Base-by-base conservation (phyloP, 108 stramenopile genomes). In the Skeletonema potamos region DNA sequence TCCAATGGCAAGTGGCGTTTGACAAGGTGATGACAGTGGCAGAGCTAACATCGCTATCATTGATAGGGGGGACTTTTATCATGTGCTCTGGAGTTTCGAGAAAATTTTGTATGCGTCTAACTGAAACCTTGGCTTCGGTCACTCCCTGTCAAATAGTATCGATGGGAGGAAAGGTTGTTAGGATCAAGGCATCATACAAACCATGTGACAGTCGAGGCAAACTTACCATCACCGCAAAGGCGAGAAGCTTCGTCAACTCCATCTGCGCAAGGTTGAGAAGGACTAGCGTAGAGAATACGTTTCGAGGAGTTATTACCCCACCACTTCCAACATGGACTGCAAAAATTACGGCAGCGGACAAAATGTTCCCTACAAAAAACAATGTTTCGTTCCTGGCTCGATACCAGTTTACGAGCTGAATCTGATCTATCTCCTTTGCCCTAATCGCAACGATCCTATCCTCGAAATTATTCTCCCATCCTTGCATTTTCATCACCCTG, bases 371-470 rank as follows among this genome's bases (percentile, higher is more conserved):
- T 37, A 82, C 82, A 33, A 87, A 71, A 41, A 88, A 90, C 0
- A 87, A 55, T 20, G 94, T 90, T 75, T 98, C 96, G 60, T 98
- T 96, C 62, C 82, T 60, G 5, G 92, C 89, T 59, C 69, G 90
- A 82, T 36, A 76, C 6, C 67, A 51, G 54, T 86, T 93, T 8
- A 95, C 94, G 36, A 69, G 63, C 30, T 71, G 58, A 20, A 98
- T 87, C 66, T 89, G 81, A 3, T 76, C 58, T 2, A 88, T 66
- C 68, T 98, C 96, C 20, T 76, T 48, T n/a, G 58, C 41, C 39
- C 97, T 79, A 24, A 89, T 78, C 0, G 51, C 34, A 34, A 64
- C 55, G 62, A 96, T 94, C 39, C 92, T 82, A 13, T 87, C 68
- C 56, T 78, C 65, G 68, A 93, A 94, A 26, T 82, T 73, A 2